phyloP scores from a whole-genome alignment of 306 rosid genomes.

The Fragaria iinumae region DNA sequence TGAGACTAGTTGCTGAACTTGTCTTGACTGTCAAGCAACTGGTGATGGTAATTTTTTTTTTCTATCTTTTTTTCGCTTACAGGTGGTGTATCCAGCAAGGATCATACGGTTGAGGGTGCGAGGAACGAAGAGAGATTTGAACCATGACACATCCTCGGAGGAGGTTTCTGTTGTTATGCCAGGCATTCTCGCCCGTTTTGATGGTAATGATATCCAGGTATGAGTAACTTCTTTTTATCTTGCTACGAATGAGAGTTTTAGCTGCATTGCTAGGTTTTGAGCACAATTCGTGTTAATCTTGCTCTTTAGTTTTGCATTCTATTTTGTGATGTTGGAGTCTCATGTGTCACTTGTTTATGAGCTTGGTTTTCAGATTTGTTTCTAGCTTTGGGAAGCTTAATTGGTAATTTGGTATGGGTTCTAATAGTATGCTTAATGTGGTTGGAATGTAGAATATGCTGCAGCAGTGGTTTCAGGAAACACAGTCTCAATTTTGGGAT shows the following conservation, averaged over 20 bases:
- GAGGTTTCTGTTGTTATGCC: conserved; percentile 84
- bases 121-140: conserved; percentile 81
- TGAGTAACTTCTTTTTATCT: not conserved
- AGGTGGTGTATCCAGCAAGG: conserved; percentile 76
- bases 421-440: conserved; percentile 28
- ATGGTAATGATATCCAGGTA: conserved; percentile 87
- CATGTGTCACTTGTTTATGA: not conserved
- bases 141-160: conserved; percentile 71
- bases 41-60: conserved; percentile 11
- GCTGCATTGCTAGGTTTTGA: conserved; percentile 5
- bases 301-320: not conserved
- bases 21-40: conserved; percentile 9
- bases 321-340: not conserved
- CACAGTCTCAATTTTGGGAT: conserved; percentile 56
- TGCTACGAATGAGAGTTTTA: not conserved
- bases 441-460: conserved; percentile 62
- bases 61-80: not conserved
- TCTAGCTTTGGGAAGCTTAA: not conserved
- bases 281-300: not conserved
- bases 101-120: conserved; percentile 80
- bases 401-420: conserved; percentile 8
- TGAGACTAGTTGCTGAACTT: not conserved
- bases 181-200: conserved; percentile 81
- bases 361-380: conserved; percentile 3
- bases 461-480: conserved; percentile 76